Base-by-base conservation (phyloP, 2,329 filamentous ascomycete genomes). In the Pyrenophora teres region DNA sequence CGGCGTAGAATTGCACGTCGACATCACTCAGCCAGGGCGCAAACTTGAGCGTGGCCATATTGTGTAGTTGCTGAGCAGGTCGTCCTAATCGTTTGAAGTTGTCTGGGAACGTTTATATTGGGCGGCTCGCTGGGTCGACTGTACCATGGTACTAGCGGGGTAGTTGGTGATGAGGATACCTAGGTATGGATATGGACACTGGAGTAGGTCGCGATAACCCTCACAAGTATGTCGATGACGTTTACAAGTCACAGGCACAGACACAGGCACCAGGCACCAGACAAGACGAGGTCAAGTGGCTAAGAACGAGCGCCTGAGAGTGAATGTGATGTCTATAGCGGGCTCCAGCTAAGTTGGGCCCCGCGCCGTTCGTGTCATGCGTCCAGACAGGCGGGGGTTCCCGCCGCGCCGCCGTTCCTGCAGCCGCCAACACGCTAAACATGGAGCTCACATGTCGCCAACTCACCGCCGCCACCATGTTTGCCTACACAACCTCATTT, bases 11-110 rank as follows among this genome's bases (percentile, higher is more conserved):
- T 38, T 92, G 90, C 37, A 97, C 82, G 72, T 99, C 94, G 69
- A 97, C 92, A 76, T 97, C 91, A 41, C 93, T 96, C 35, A 87
- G 85, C 80, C 96, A 97, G 1, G 93, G 88, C 54, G 91, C 90
- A 75, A 92, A 99, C 78, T 87, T 85, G 72, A 90, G 68, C 16
- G 74, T 69, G 7, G 76, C 61, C 74, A 76, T 77, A 50, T 52
- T 64, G 56, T 36, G 38, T 21, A 18, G 30, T 52, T 12, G 32
- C 5, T 38, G 52, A 23, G 25, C 31, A 39, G 13, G 37, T 21
- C 19, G 19, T 21, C 5, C 19, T 21, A 21, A 21, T 21, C 5
- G 19, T 21, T 21, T 21, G 19, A 21, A 21, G 19, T 21, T 21
- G 5, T 21, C 5, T 21, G 19, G 5, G 19, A 21, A 5, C 19